A percentile compares a stretch with the other conserved stretches of the same genome.
Conservation (phyloP, 352 stramenopile genomes). For the Globisporangium megalacanthum region DNA sequence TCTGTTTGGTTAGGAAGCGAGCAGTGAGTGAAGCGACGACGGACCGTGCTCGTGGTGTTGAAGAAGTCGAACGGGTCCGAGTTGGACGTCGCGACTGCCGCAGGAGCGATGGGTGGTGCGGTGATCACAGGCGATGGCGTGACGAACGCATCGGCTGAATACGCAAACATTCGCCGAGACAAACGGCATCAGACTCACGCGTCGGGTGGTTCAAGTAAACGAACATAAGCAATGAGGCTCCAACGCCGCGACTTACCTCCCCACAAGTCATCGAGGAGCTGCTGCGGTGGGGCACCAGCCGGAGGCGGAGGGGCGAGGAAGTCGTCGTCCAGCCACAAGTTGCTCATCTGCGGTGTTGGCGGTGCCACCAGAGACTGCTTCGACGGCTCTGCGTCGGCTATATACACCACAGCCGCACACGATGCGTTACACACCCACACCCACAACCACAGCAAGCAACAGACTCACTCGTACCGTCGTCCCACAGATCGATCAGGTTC, state of each 20-base stretch:
- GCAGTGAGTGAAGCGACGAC: neutral
- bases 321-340: conserved; percentile 12
- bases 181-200: too few species aligned
- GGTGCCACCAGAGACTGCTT: neutral
- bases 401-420: neutral
- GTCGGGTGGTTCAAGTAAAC: too few species aligned
- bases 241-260: conserved; percentile 1
- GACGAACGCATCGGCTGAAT: neutral
- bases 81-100: neutral
- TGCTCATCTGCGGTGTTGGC: conserved; percentile 1
- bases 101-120: neutral
- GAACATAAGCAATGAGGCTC: neutral
- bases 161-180: neutral
- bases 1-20: neutral
- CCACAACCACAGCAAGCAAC: too few species aligned
- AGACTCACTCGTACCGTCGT: conserved; percentile 29
- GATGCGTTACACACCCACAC: neutral
- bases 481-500: conserved; percentile 63
- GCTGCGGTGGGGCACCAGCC: neutral
- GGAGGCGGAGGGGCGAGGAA: conserved; percentile 3
- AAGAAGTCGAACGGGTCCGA: conserved; percentile 1
- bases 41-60: neutral
- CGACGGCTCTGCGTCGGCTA: conserved; percentile 15
- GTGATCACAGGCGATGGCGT: neutral
- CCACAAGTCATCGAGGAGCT: conserved; percentile 14